Evolutionary conservation across 2,329 filamentous ascomycete species (phyloP).

Genomic region (Aspergillus proliferans): DNA sequence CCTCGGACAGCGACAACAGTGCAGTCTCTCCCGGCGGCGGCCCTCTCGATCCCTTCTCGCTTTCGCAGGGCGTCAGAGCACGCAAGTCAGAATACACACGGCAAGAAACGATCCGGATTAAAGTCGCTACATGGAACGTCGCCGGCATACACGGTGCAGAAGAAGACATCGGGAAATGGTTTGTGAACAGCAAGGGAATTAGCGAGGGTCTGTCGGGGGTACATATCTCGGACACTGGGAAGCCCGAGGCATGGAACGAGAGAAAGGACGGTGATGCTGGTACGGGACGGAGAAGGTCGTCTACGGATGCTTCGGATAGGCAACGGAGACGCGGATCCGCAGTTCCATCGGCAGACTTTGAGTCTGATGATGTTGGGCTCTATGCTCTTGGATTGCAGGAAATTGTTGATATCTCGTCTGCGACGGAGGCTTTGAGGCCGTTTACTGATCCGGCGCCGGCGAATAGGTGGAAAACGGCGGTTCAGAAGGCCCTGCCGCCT

Average conservation of each 20-base stretch:
- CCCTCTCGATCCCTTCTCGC: constrained; percentile 32
- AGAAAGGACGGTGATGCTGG: background rate
- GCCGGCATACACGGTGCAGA: constrained; percentile 78
- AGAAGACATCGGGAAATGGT: constrained; percentile 83
- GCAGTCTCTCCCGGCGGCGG: constrained; percentile 10
- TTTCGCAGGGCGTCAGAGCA: constrained; percentile 59
- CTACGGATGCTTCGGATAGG: constrained; percentile 29
- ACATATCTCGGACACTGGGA: constrained; percentile 19
- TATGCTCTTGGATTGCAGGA: constrained; percentile 91
- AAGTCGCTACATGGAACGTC: constrained; percentile 94
- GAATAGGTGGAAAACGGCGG: constrained; percentile 72
- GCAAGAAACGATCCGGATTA: constrained; percentile 69
- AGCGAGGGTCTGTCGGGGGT: constrained; percentile 57
- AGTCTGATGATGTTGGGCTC: constrained; percentile 65
- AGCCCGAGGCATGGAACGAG: constrained; percentile 13
- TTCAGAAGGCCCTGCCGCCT: constrained; percentile 65
- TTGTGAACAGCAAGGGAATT: constrained; percentile 68
- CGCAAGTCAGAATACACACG: constrained; percentile 74
- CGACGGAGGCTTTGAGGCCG: constrained; percentile 68
- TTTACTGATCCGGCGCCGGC: constrained; percentile 67
- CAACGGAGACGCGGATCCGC: constrained; percentile 43
- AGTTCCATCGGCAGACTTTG: constrained; percentile 33
- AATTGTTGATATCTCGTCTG: constrained; percentile 76
- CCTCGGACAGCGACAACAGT: constrained; percentile 11
- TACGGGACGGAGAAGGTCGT: background rate